phyloP scores from a whole-genome alignment of 768 basidiomycete genomes.

The Psilocybe tampanensis region DNA sequence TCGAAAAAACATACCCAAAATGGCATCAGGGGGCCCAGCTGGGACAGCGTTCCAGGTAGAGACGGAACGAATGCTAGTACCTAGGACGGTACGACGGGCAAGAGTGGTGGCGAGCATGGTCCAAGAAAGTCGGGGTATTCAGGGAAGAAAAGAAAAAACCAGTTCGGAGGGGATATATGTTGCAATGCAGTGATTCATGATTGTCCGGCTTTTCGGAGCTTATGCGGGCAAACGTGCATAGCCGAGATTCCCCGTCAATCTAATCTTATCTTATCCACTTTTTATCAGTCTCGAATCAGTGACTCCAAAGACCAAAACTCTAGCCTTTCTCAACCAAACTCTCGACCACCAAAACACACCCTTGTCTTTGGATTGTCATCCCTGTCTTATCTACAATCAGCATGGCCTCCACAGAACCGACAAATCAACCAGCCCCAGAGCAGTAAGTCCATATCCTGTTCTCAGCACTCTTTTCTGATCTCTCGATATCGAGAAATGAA shows the following conservation, averaged over 20 bases:
- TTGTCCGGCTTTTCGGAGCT: conserved; percentile 21
- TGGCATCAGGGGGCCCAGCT: conserved; percentile 90
- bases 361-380: too few relatives aligned
- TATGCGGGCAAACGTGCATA: conserved; percentile 10
- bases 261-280: conserved; percentile 23
- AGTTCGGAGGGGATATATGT: conserved; percentile 1
- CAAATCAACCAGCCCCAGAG: conserved; percentile 22
- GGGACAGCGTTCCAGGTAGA: conserved; percentile 85
- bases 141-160: conserved; percentile 16
- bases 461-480: conserved; percentile 1
- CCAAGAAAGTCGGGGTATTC: conserved; percentile 27
- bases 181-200: conserved; percentile 2
- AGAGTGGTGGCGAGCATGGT: conserved; percentile 51
- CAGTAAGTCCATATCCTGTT: conserved; percentile 24
- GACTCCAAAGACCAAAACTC: conserved; percentile 16
- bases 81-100: conserved; percentile 51
- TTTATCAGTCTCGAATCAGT: conserved; percentile 16
- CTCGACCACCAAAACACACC: not conserved
- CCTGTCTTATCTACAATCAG: not conserved
- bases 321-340: conserved; percentile 4
- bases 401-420: conserved; percentile 37
- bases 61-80: conserved; percentile 43
- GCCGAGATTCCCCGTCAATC: conserved; percentile 28
- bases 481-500: conserved; percentile 17
- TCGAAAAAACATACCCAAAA: conserved; percentile 65